Base-by-base conservation (phyloP, 176 grass and related monocot species). In the Zea luxurians region DNA sequence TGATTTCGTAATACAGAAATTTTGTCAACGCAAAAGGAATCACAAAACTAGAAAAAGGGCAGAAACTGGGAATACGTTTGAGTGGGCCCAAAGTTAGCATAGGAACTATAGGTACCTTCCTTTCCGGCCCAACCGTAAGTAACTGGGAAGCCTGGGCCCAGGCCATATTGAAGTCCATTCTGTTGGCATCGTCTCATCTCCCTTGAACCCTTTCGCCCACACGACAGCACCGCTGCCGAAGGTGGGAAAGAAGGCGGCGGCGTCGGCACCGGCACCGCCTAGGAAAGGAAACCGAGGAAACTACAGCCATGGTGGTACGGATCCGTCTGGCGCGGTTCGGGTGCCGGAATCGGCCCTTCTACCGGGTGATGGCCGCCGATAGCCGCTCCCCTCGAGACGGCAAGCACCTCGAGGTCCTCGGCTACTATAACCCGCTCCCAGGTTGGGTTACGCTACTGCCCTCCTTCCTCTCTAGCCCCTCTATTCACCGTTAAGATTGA, bases 401-500 rank as follows among this genome's bases (percentile, higher is more conserved):
- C 68, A 91, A 90, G 80, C 95, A 94, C 35, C 91, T 97, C 8
- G 91, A 97, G 79, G 69, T 94, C 61, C 67, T 97, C 84, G 91
- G 89, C 17, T 97, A 94, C 80, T 97, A 90, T 85, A 94, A 97
- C 80, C 91, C 95, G 7, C 78, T 97, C 61, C 91, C 89, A 13
- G 89, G 94, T 70, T 15, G 53, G 84, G 17, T 20, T 58, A 20
- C n/a, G 38, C 13, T 48, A 35, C 68, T 48, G 48, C 13, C 3
- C 10, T 18, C 6, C 18, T 36, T 10, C 5, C 74, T 62, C 82
- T 41, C 46, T 21, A 46, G 1, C 8, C 2, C 63, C 7, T 58
- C 3, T 7, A 48, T 13, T 38, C 37, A 4, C 38, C 20, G 0
- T 11, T 70, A 70, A 48, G n/a, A 58, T 54, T 20, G 9, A 1